These are phyloP conservation scores for Aspergillus aculeatinus DNA, from an alignment of 2,329 filamentous ascomycete species.

Conservation along the genomic window DNA sequence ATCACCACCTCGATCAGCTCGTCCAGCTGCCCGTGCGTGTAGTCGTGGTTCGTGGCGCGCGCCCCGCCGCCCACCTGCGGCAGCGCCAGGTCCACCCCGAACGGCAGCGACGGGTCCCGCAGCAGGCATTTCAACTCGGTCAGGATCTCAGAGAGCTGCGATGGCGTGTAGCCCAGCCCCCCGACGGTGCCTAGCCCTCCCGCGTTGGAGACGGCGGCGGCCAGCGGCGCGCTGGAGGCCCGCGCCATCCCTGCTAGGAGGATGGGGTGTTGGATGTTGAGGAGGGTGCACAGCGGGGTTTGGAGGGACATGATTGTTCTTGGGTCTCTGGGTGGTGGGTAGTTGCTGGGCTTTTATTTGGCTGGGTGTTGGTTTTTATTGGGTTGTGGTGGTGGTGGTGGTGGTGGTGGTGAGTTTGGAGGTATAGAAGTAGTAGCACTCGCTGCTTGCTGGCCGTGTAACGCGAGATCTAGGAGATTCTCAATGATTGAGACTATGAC, in stretches of 20 bases:
- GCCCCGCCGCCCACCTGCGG: slow-evolving; percentile 83
- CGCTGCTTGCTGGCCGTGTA: too few relatives aligned
- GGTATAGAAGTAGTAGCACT: too few relatives aligned
- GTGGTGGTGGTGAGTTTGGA: too few relatives aligned
- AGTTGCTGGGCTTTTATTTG: not conserved
- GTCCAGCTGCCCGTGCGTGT: slow-evolving; percentile 84
- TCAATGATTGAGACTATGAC: too few relatives aligned
- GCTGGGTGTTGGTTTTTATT: not conserved
- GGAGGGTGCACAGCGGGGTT: slow-evolving; percentile 74
- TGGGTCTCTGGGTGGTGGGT: too few relatives aligned
- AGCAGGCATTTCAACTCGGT: slow-evolving; percentile 80
- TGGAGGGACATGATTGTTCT: slow-evolving; percentile 55
- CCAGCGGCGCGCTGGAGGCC: slow-evolving; percentile 73
- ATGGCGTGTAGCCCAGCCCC: slow-evolving; percentile 67
- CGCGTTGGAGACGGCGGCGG: slow-evolving; percentile 84
- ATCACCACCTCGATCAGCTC: slow-evolving; percentile 86
- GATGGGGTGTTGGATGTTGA: slow-evolving; percentile 84
- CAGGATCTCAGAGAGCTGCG: slow-evolving; percentile 75
- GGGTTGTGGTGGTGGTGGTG: not conserved
- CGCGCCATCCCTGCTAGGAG: slow-evolving; percentile 93
- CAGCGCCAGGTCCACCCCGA: slow-evolving; percentile 87
- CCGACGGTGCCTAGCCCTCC: slow-evolving; percentile 71
- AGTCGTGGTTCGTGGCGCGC: slow-evolving; percentile 91
- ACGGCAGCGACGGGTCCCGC: slow-evolving; percentile 66
- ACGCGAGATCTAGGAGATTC: too few relatives aligned